These are phyloP conservation scores for Debaryomyces udenii DNA, from an alignment of 1,139 yeast genomes.

Conservation along the genomic window DNA sequence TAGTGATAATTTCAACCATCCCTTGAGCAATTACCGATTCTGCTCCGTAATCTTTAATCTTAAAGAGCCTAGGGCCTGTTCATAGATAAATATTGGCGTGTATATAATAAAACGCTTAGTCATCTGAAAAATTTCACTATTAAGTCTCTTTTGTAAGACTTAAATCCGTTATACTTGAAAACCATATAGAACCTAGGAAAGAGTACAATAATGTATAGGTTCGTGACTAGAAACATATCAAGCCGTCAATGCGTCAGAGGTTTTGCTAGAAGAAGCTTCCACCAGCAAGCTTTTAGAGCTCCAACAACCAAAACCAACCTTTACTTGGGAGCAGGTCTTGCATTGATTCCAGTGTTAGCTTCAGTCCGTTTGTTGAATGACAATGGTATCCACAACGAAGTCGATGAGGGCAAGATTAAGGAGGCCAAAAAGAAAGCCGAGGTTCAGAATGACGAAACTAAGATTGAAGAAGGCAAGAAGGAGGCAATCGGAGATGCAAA, in stretches of 20 bases:
- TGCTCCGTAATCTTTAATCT: too few relatives aligned
- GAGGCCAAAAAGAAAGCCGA: conserved; percentile 13
- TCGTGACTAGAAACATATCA: conserved; percentile 10
- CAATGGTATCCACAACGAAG: conserved; percentile 15
- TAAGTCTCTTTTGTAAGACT: neutral
- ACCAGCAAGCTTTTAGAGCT: conserved; percentile 6
- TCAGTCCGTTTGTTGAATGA: conserved; percentile 10
- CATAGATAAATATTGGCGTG: too few relatives aligned
- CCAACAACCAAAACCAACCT: conserved; percentile 1
- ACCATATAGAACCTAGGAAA: neutral
- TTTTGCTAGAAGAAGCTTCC: conserved; percentile 8
- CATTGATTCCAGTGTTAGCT: conserved; percentile 12
- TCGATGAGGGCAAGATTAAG: conserved; percentile 15
- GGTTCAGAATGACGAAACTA: conserved; percentile 12
- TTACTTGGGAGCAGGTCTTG: conserved; percentile 12
- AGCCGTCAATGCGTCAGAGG: conserved; percentile 7
- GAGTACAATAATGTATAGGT: conserved; percentile 12
- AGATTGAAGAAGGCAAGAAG: conserved; percentile 13
- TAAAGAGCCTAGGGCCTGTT: too few relatives aligned
- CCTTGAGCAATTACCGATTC: too few relatives aligned
- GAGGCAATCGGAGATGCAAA: conserved; percentile 12
- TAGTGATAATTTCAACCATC: too few relatives aligned
- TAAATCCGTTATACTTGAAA: neutral
- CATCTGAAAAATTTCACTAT: conserved; percentile 14
- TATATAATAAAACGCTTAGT: conserved; percentile 10